Conservation (phyloP, 805 yeast species). For the Suhomyces sp. region DNA sequence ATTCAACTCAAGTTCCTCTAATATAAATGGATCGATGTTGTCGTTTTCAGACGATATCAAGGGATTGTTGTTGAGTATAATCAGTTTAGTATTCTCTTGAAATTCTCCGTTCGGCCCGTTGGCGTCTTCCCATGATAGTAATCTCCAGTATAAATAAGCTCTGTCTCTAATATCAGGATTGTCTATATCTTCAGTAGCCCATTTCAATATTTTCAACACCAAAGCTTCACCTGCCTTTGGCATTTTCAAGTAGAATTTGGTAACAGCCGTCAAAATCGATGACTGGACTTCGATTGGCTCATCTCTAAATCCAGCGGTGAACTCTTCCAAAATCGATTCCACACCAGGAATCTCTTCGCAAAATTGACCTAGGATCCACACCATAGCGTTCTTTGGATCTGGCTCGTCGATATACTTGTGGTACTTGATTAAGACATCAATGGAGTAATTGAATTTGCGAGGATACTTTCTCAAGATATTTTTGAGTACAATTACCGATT, state of each 20-base stretch:
- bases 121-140: constrained; percentile 48
- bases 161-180: constrained; percentile 87
- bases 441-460: constrained; percentile 40
- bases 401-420: constrained; percentile 60
- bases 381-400: constrained; percentile 71
- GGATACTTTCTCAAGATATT: constrained; percentile 79
- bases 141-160: constrained; percentile 82
- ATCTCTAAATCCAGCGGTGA: constrained; percentile 48
- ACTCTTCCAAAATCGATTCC: constrained; percentile 37
- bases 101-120: constrained; percentile 41
- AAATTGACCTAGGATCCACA: constrained; percentile 84
- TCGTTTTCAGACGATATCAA: constrained; percentile 64
- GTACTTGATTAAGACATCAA: constrained; percentile 27
- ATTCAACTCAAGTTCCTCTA: constrained; percentile 80
- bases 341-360: constrained; percentile 47
- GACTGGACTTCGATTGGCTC: constrained; percentile 76
- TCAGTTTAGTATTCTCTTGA: constrained; percentile 36
- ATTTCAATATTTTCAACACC: constrained; percentile 57
- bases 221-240: constrained; percentile 55
- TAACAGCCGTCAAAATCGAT: constrained; percentile 67
- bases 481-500: constrained; percentile 69
- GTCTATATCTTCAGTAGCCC: constrained; percentile 69
- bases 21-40: constrained; percentile 60
- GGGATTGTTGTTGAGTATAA: constrained; percentile 64
- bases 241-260: constrained; percentile 60